A percentile compares a stretch with the other conserved stretches of the same genome.
Conservation (phyloP, 192 early-diverging fungal species). For the Diversispora eburnea region DNA sequence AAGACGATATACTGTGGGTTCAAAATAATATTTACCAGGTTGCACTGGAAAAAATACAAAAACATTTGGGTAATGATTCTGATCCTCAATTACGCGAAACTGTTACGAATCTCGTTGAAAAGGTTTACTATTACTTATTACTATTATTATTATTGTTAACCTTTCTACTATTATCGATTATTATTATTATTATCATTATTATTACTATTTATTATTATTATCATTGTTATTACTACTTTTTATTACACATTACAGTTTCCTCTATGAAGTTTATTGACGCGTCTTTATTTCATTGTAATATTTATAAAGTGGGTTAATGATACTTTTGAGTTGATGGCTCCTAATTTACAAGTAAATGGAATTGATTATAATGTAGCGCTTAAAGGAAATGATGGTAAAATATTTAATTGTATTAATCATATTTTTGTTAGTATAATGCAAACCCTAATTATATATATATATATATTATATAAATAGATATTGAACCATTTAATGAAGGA, state of each 20-base stretch:
- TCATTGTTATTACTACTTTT: not conserved
- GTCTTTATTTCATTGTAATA: not conserved
- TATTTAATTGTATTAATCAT: not conserved
- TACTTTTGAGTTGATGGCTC: constrained; percentile 9
- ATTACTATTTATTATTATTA: not conserved
- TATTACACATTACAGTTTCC: not conserved
- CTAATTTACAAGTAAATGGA: constrained; percentile 13
- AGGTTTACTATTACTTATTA: not conserved
- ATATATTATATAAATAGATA: not conserved
- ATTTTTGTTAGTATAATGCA: not conserved
- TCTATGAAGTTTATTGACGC: not conserved
- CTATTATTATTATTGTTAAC: no score
- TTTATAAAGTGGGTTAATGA: constrained; percentile 10
- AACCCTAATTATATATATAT: not conserved
- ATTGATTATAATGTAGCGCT: constrained; percentile 10
- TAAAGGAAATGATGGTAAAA: not conserved
- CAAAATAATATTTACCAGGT: not conserved
- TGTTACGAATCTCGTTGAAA: not conserved
- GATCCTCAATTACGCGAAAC: constrained; percentile 1
- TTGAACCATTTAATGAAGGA: constrained; percentile 4
- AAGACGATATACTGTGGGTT: constrained; percentile 3
- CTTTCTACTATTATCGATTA: no score
- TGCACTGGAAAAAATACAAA: not conserved
- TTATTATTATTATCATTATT: no score
- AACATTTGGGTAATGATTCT: not conserved